Conservation (phyloP, 1,284 basidiomycete genomes). For the Trichosporon faecale region DNA sequence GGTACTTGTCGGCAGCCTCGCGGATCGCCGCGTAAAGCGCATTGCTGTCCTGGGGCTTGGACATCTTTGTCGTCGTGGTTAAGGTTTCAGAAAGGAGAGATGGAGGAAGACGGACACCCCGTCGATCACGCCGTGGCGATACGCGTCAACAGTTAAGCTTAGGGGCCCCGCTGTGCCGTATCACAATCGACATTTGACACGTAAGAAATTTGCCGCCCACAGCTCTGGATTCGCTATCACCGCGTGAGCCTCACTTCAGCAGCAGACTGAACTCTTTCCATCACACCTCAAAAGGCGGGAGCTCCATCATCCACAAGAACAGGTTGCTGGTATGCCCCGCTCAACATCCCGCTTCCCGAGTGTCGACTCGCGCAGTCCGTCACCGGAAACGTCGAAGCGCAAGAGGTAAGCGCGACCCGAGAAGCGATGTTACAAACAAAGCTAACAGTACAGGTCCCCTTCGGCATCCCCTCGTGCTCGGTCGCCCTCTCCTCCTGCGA, state of each 20-base stretch:
- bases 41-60: constrained; percentile 28
- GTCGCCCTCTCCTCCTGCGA: constrained; percentile 47
- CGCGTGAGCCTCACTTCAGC: background rate
- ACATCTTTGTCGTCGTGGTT: constrained; percentile 8
- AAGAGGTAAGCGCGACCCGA: background rate
- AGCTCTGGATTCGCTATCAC: background rate
- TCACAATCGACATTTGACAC: background rate
- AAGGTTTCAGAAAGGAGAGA: background rate
- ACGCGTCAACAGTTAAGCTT: background rate
- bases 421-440: background rate
- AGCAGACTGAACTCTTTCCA: background rate
- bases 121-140: constrained; percentile 7
- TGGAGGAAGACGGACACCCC: constrained; percentile 1
- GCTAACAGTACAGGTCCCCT: constrained; percentile 33
- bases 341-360: constrained; percentile 3
- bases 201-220: constrained; percentile 9
- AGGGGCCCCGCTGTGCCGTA: background rate
- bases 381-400: constrained; percentile 5
- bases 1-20: constrained; percentile 48
- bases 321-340: constrained; percentile 11
- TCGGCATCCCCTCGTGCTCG: constrained; percentile 46
- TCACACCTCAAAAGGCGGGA: constrained; percentile 11
- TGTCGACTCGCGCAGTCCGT: constrained; percentile 1
- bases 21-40: constrained; percentile 39
- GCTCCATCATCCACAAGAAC: background rate